A percentile compares a stretch with the other conserved stretches of the same genome.
Conservation (phyloP, 495 filamentous ascomycete genomes). For the Pyrenula massariospora region DNA sequence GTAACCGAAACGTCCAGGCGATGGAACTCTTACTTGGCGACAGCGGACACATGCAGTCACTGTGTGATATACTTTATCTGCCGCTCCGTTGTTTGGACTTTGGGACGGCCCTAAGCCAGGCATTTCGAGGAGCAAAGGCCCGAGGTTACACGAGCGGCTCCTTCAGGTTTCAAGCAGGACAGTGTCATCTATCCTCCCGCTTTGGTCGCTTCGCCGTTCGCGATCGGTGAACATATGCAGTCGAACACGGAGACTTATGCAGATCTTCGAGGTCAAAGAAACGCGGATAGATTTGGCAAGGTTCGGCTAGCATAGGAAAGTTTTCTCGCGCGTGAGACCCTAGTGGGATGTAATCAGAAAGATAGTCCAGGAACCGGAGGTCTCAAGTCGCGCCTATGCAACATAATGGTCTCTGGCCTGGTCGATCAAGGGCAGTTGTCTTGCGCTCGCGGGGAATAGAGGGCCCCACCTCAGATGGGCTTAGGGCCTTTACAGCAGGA, state of each 20-base stretch:
- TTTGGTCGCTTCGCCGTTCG: not conserved
- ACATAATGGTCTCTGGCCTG: not conserved
- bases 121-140: not conserved
- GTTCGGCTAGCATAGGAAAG: not conserved
- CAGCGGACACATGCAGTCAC: constrained; percentile 80
- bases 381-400: not conserved
- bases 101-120: constrained; percentile 4
- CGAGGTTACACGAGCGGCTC: not conserved
- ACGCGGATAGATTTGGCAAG: not conserved
- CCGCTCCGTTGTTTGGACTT: constrained; percentile 28
- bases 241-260: not conserved
- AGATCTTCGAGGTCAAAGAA: not conserved
- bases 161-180: not conserved
- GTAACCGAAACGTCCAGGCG: constrained; percentile 1
- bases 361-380: not conserved
- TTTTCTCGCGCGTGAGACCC: not conserved
- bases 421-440: not conserved
- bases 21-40: constrained; percentile 53
- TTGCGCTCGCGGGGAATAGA: not conserved
- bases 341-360: not conserved
- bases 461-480: not conserved
- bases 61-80: constrained; percentile 63
- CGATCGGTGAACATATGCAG: not conserved
- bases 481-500: not conserved
- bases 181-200: not conserved